A percentile compares a stretch with the other conserved stretches of the same genome.
These are phyloP conservation scores for Blumeriella jaapii DNA, from an alignment of 2,329 filamentous ascomycete species.

Conservation along the genomic window DNA sequence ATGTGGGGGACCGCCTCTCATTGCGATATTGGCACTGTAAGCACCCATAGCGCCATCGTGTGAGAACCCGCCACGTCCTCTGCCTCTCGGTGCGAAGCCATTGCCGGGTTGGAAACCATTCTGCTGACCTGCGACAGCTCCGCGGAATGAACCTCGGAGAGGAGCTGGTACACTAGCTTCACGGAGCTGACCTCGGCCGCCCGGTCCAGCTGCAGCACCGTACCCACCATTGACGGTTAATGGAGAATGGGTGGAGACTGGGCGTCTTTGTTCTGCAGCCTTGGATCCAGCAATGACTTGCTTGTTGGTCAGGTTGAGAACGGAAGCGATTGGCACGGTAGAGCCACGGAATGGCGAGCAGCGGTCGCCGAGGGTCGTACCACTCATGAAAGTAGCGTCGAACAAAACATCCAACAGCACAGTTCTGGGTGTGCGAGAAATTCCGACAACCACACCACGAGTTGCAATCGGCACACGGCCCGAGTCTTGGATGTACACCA, in stretches of 20 bases:
- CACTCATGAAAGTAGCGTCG: slow-evolving; percentile 93
- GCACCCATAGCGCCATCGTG: slow-evolving; percentile 19
- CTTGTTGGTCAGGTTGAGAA: slow-evolving; percentile 74
- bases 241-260: slow-evolving; percentile 35
- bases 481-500: slow-evolving; percentile 85
- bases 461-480: slow-evolving; percentile 91
- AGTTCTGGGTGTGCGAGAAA: slow-evolving; percentile 76
- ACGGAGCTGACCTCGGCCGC: slow-evolving; percentile 48
- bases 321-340: slow-evolving; percentile 77
- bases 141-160: slow-evolving; percentile 45
- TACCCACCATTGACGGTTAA: slow-evolving; percentile 37
- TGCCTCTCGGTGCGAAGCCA: slow-evolving; percentile 23
- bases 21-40: not conserved
- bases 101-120: slow-evolving; percentile 32
- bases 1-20: slow-evolving; percentile 7
- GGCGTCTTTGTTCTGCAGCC: slow-evolving; percentile 42
- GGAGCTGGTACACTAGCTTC: slow-evolving; percentile 44
- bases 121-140: slow-evolving; percentile 39
- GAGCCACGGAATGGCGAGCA: slow-evolving; percentile 90
- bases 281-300: slow-evolving; percentile 66
- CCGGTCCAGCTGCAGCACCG: slow-evolving; percentile 41
- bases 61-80: slow-evolving; percentile 27
- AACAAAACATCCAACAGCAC: slow-evolving; percentile 86
- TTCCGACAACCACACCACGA: slow-evolving; percentile 85
- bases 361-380: slow-evolving; percentile 79